A percentile compares a stretch with the other conserved stretches of the same genome.
phyloP scores from a whole-genome alignment of 2,329 filamentous ascomycete genomes.

The Hypoxylon sp. region DNA sequence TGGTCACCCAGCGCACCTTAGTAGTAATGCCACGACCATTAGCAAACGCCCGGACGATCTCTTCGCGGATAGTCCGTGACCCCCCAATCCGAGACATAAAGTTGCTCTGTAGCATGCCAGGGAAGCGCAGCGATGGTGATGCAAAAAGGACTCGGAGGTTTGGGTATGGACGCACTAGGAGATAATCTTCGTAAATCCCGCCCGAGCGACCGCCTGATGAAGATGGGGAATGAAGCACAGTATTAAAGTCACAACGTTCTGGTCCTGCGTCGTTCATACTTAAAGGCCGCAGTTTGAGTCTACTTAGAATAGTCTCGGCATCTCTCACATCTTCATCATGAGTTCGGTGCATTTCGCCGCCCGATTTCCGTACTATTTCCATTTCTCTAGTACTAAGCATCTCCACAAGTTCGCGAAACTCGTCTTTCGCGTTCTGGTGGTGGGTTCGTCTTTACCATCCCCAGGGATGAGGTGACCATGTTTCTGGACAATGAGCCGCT shows the following conservation, averaged over 20 bases:
- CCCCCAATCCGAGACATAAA: constrained; percentile 70
- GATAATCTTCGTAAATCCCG: constrained; percentile 70
- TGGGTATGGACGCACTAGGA: constrained; percentile 77
- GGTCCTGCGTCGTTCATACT: constrained; percentile 57
- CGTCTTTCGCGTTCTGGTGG: constrained; percentile 61
- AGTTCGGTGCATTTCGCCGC: constrained; percentile 73
- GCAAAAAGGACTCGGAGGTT: constrained; percentile 78
- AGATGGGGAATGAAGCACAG: constrained; percentile 26
- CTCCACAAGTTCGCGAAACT: constrained; percentile 76
- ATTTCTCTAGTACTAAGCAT: constrained; percentile 79
- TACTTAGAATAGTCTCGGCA: constrained; percentile 51
- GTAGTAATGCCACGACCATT: constrained; percentile 80
- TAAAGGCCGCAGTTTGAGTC: constrained; percentile 60
- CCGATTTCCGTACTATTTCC: constrained; percentile 73
- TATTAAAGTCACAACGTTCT: constrained; percentile 35
- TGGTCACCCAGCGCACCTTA: constrained; percentile 78
- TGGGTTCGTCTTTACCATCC: constrained; percentile 20
- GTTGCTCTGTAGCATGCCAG: constrained; percentile 75
- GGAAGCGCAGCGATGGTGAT: constrained; percentile 75
- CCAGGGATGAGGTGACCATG: constrained; percentile 25
- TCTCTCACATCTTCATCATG: constrained; percentile 62
- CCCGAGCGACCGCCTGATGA: constrained; percentile 54
- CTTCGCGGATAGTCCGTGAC: constrained; percentile 62
- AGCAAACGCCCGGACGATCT: constrained; percentile 71
- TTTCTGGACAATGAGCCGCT: constrained; percentile 60